Base-by-base conservation (phyloP, 148 eudicot species). In the Arbutus unedo region DNA sequence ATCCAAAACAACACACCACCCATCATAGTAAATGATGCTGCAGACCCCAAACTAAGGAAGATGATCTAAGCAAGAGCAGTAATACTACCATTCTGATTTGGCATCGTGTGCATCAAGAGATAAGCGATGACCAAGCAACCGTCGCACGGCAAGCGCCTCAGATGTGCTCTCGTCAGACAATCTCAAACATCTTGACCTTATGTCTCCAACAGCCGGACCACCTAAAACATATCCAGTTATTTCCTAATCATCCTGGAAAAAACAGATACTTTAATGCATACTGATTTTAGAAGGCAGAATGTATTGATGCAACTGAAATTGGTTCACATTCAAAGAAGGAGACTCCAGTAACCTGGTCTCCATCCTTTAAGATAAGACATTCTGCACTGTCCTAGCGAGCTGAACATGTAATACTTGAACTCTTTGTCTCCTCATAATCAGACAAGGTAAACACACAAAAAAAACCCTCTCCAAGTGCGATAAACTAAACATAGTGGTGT, bases 191-290 rank as follows among this genome's bases (percentile, higher is more conserved):
- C 99, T 93, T 49, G 99, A 96, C 77, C 99, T 88, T 87, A 96
- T 96, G 91, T 96, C 99, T 86, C 99, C 99, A 88, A 96, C 97
- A 79, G 99, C 99, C 8, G 98, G 98, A 81, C 99, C 99, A 79
- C 99, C 99, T 96, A 74, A 72, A 86, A 84, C 79, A 83, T 57
- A 68, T 45, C 54, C 44, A 56, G 44, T 57, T 51, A 79, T 60
- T 21, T 25, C 50, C 71, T 67, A 43, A 8, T 51, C 77, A 79
- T 49, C 73, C 64, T 41, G 23, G 71, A 18, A 11, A 11, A 67
- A 16, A 31, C 49, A 43, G 11, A 62, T 74, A 43, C 44, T 19
- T 19, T 21, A 14, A 74, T 51, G 78, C 25, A 79, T 14, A 9
- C 56, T 9, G 43, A 57, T 68, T 49, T 72, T 15, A 25, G 73